A percentile compares a stretch with the other conserved stretches of the same genome.
These are phyloP conservation scores for Melaleuca alternifolia DNA, from an alignment of 345 rosid genomes.

Conservation along the genomic window DNA sequence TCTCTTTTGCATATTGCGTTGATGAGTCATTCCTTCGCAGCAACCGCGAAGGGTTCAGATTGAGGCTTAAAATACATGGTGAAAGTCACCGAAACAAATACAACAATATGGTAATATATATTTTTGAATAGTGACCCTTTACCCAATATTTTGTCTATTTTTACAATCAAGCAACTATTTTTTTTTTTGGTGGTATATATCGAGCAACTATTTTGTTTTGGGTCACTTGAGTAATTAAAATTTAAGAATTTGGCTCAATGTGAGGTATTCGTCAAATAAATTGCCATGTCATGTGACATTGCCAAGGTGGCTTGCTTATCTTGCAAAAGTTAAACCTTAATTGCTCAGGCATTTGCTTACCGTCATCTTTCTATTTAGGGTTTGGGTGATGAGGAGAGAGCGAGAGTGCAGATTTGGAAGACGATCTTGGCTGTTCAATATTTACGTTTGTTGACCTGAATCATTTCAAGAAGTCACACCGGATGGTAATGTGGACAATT, in stretches of 20 bases:
- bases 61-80: neutral
- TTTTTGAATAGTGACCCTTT: neutral
- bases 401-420: neutral
- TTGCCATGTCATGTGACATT: rapidly evolving
- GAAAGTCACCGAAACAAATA: neutral
- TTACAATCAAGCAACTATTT: neutral
- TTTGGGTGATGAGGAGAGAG: neutral
- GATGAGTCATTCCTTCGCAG: neutral
- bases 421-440: neutral
- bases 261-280: neutral
- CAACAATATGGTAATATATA: neutral
- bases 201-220: neutral
- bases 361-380: neutral
- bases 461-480: neutral
- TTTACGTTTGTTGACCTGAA: neutral
- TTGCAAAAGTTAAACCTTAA: neutral
- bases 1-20: neutral
- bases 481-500: neutral
- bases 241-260: neutral
- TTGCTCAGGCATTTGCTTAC: neutral
- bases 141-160: neutral
- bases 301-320: neutral
- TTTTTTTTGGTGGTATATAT: neutral
- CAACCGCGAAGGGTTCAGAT: neutral
- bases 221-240: neutral